Base-by-base conservation (phyloP, 306 rosid species). In the Rosa multiflora region DNA sequence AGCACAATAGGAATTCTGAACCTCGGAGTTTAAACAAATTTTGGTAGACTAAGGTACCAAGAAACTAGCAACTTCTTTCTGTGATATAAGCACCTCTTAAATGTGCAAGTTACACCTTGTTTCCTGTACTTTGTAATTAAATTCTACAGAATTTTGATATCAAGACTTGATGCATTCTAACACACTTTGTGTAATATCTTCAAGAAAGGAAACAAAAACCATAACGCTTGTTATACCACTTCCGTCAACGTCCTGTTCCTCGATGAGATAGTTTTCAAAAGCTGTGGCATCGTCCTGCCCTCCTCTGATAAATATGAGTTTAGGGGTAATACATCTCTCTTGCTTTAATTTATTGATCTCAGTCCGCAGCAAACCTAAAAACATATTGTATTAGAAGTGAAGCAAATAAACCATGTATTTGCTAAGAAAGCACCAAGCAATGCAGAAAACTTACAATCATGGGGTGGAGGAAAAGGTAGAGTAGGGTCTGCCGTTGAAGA, bases 181-280 rank as follows among this genome's bases (percentile, higher is more conserved):
- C 47, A 89, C 99, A 66, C 88, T 83, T 81, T 82, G 94, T 14
- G 91, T 83, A 80, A 92, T 80, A 46, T 93, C 94, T 61, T 92
- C 90, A n/a, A 87, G 88, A 71, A 87, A 87, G 67, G 98, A 90
- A 78, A 92, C 92, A 75, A 90, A 92, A 83, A 97, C 99, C 92
- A 87, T 86, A 58, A 92, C 89, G 55, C 95, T 95, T 0, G 97
- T 88, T 29, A 89, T 87, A 62, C 99, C 94, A 68, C 95, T 95
- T 82, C 99, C 97, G 61, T 95, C 88, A 17, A 95, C 99, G 29
- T 92, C 95, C 76, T 92, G 99, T 83, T 95, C 99, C 88, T 95
- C 99, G 7, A 95, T 95, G 78, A 95, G 94, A 84, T 86, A 92
- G 89, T 87, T 92, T 80, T 95, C 97, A 23, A 95, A 95, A 80